Evolutionary conservation across 139 green algal genomes (phyloP), one percentile per base, ranked within the genome.

Genomic region (Chlorella sorokiniana): DNA sequence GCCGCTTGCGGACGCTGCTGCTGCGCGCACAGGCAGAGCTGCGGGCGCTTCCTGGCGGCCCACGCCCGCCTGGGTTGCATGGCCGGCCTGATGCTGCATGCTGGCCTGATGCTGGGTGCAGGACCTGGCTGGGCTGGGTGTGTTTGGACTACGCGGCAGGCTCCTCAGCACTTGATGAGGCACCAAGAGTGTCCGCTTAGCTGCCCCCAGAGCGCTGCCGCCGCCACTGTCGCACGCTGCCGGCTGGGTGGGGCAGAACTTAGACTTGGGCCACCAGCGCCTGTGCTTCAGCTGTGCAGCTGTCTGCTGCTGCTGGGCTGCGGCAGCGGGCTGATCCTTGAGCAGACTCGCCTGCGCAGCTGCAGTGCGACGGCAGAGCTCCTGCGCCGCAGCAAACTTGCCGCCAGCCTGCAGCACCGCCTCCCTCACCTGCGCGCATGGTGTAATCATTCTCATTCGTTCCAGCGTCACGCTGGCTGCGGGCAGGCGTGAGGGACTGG

Each of bases 111-210:
- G n/a, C n/a, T n/a, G 56, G 62, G 31, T 69, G 48, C 51, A 38
- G 33, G 48, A 25, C 14, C 48, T 59, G 11, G 48, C 29, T 31
- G 22, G 56, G n/a, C 31, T 69, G 62, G 20, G 16, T 16, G 6
- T 23, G 10, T 35, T 29, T 16, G 56, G 18, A 33, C 18, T 6
- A 10, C 6, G 56, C 56, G 6, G 18, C 23, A 29, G n/a, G n/a
- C 69, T 77, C 20, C 23, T 22, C 73, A 69, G 35, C 70, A 77
- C 45, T 5, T 79, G 73, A 33, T 79, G 73, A 27, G 73, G 73
- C 75, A 81, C 75, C 29, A 81, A 22, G 29, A 35, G n/a, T 3
- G 41, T 41, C 18, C 20, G 59, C 1, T 37, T 23, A 25, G 11
- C 14, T 4, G 44, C 44, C 37, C 33, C 23, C 8, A 23, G 27